Conservation (phyloP, 257 asterid species). For the Apocynum venetum region DNA sequence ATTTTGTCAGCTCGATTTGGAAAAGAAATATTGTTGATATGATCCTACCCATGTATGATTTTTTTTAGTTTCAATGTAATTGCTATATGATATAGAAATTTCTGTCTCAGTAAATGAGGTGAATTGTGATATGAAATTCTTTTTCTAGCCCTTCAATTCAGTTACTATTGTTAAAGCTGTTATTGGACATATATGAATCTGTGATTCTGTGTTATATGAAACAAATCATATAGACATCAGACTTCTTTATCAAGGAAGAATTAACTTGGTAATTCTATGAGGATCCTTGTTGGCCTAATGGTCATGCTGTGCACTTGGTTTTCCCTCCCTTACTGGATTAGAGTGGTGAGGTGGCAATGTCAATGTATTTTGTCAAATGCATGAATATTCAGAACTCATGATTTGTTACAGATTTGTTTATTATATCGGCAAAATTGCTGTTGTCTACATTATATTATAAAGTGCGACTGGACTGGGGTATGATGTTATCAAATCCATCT, state of each 20-base stretch:
- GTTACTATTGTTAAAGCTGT: not conserved
- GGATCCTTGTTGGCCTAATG: not conserved
- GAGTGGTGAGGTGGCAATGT: not conserved
- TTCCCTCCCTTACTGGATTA: not conserved
- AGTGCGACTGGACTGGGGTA: not conserved
- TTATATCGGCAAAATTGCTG: not conserved
- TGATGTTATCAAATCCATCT: not conserved
- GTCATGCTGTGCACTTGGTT: not conserved
- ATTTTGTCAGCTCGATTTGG: not conserved
- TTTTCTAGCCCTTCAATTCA: not conserved
- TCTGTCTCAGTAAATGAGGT: not conserved
- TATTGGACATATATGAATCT: not conserved
- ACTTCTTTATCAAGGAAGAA: not conserved
- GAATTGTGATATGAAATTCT: not conserved
- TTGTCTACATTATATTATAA: not conserved
- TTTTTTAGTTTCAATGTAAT: not conserved
- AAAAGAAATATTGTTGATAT: not conserved
- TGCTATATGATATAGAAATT: not conserved
- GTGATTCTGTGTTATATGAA: not conserved
- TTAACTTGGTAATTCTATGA: not conserved
- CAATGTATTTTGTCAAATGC: not conserved
- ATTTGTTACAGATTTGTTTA: not conserved
- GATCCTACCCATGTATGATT: not conserved
- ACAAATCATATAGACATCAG: not conserved
- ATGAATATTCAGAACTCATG: not conserved